Evolutionary conservation across 1,139 yeast genomes (phyloP), one percentile per base, ranked within the genome.

Genomic region (Candida tetrigidarum): DNA sequence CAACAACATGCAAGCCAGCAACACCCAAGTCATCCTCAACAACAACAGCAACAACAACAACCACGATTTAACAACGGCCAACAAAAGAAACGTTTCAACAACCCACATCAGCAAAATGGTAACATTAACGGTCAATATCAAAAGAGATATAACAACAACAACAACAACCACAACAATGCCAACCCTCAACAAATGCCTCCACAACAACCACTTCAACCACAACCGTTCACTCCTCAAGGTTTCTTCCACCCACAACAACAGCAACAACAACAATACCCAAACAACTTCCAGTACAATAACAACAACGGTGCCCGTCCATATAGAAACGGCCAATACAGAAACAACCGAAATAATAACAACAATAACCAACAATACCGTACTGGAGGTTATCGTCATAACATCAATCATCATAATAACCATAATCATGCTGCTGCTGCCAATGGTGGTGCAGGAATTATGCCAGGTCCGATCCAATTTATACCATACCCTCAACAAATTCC

Each of bases 141-240:
- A 45, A 58, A 53, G 46, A 55, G 60, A 35, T 47, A 39, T 25
- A 43, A 42, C 29, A 44, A 44, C 35, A 25, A 43, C 26, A 38
- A 30, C 44, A 51, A 45, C 48, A 39, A 42, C 48, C 50, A 44
- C 43, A 41, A 12, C 54, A 54, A 40, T 48, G 32, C 18, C 32
- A 28, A n/a, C n/a, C n/a, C 15, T 29, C 27, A 23, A 23, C 27
- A 23, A 23, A 19, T 43, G 42, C 53, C 50, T 37, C 50, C 48
- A 38, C 51, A 44, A 40, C 42, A 37, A 22, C 45, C 26, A 25
- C 50, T 20, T 49, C 51, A 41, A 48, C 57, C 22, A 59, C 55
- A 49, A 55, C 46, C 48, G 38, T 37, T 29, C 59, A 42, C 60
- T 30, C 67, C 66, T 19, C 67, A 62, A 44, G 65, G 34, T 62